Evolutionary conservation across 2,329 filamentous ascomycete species (phyloP).

Genomic region (Alternaria tenuissima): DNA sequence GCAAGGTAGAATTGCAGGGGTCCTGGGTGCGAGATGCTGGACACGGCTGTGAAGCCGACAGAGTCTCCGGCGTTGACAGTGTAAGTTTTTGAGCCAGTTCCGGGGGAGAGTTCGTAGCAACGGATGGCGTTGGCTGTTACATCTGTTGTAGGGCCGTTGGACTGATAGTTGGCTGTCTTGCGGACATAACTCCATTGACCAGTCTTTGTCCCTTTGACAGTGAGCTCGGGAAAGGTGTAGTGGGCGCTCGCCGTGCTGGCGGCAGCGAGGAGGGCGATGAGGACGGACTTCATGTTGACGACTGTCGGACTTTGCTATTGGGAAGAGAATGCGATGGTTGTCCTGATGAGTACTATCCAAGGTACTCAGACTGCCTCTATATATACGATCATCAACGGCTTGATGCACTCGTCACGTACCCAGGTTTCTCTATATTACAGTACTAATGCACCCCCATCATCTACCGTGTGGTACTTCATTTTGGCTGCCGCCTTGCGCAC

Average conservation of each 20-base stretch:
- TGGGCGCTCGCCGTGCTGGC: slow-evolving; percentile 39
- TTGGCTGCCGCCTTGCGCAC: neutral
- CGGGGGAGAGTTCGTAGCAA: slow-evolving; percentile 42
- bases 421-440: slow-evolving; percentile 5
- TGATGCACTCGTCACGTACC: neutral
- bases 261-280: slow-evolving; percentile 28
- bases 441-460: slow-evolving; percentile 7
- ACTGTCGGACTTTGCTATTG: neutral
- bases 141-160: slow-evolving; percentile 39
- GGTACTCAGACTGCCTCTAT: slow-evolving; percentile 4
- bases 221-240: slow-evolving; percentile 46
- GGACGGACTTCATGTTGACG: slow-evolving; percentile 41
- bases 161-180: slow-evolving; percentile 48
- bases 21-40: slow-evolving; percentile 46
- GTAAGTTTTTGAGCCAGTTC: slow-evolving; percentile 25
- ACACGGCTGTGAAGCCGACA: slow-evolving; percentile 44
- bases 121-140: slow-evolving; percentile 42
- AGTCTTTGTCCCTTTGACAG: slow-evolving; percentile 32
- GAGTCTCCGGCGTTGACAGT: slow-evolving; percentile 41
- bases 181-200: slow-evolving; percentile 47
- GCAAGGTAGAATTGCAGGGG: slow-evolving; percentile 52
- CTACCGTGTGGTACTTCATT: slow-evolving; percentile 19
- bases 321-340: slow-evolving; percentile 1
- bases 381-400: slow-evolving; percentile 9
- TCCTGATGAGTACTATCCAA: neutral